Evolutionary conservation across 352 stramenopile species (phyloP).

Genomic region (Pythium monospermum): DNA sequence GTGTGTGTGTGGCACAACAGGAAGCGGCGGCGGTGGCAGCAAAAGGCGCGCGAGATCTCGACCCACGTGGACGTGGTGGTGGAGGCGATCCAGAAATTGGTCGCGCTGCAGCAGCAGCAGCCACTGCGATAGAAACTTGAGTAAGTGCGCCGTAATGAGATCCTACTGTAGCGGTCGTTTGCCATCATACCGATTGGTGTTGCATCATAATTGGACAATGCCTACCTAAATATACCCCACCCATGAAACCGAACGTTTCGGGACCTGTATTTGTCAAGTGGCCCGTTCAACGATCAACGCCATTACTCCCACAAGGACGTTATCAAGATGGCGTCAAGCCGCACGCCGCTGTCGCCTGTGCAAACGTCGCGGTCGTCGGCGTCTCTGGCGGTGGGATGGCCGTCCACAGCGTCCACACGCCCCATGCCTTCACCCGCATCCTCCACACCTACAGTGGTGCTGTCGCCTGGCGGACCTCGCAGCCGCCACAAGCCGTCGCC

Average conservation of each 20-base stretch:
- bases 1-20: conserved; percentile 27
- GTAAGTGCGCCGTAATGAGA: no score
- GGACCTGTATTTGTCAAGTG: no score
- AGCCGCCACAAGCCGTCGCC: conserved; percentile 16
- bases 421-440: no score
- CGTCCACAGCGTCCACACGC: no score
- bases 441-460: no score
- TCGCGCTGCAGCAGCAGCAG: conserved; percentile 42
- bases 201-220: neutral
- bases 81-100: conserved; percentile 71
- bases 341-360: conserved; percentile 11
- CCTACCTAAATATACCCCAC: conserved; percentile 5
- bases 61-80: conserved; percentile 73
- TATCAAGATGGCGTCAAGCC: no score
- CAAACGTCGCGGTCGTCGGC: conserved; percentile 20
- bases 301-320: no score
- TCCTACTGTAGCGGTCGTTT: no score
- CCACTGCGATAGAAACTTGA: no score
- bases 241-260: neutral
- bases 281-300: no score
- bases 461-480: neutral
- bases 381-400: no score
- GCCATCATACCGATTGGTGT: no score
- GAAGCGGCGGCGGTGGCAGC: conserved; percentile 61
- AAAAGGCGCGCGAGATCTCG: conserved; percentile 63